Evolutionary conservation across 257 asterid species (phyloP).

Genomic region (Gynochthodes officinalis): DNA sequence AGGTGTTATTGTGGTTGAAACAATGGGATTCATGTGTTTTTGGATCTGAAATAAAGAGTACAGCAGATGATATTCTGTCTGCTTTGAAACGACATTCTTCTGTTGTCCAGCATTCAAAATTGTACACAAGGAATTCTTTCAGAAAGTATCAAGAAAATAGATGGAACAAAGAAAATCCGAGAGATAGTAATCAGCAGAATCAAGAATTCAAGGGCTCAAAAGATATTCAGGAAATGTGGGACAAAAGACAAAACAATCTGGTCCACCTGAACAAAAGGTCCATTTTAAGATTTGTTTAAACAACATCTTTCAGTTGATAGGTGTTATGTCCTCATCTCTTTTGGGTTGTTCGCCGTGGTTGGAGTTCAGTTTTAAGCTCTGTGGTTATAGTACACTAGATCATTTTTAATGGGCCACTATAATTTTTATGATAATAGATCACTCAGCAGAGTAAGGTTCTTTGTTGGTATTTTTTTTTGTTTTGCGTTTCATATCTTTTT

Average conservation of each 20-base stretch:
- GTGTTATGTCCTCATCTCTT: constrained; percentile 1
- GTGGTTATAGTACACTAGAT: too few relatives aligned
- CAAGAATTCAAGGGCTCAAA: constrained; percentile 44
- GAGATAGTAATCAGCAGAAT: constrained; percentile 38
- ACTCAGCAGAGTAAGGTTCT: background rate
- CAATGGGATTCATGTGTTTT: constrained; percentile 97
- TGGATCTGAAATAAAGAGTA: constrained; percentile 89
- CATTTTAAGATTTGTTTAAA: constrained; percentile 15
- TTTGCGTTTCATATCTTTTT: background rate
- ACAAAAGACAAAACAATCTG: constrained; percentile 49
- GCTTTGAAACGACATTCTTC: constrained; percentile 81
- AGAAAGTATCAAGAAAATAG: constrained; percentile 41
- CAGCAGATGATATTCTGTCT: constrained; percentile 76
- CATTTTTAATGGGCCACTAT: background rate
- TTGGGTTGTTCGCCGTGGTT: background rate
- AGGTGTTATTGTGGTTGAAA: constrained; percentile 96
- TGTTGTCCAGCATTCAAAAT: constrained; percentile 53
- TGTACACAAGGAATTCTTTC: constrained; percentile 43
- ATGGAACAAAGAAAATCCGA: constrained; percentile 33
- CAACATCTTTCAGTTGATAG: background rate
- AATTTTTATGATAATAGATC: background rate
- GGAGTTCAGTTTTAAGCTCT: background rate
- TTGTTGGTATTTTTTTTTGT: background rate
- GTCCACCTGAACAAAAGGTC: constrained; percentile 94
- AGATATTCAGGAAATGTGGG: constrained; percentile 54